These are phyloP conservation scores for Elaeis guineensis DNA, from an alignment of 176 grass and related monocot genomes.

Conservation along the genomic window DNA sequence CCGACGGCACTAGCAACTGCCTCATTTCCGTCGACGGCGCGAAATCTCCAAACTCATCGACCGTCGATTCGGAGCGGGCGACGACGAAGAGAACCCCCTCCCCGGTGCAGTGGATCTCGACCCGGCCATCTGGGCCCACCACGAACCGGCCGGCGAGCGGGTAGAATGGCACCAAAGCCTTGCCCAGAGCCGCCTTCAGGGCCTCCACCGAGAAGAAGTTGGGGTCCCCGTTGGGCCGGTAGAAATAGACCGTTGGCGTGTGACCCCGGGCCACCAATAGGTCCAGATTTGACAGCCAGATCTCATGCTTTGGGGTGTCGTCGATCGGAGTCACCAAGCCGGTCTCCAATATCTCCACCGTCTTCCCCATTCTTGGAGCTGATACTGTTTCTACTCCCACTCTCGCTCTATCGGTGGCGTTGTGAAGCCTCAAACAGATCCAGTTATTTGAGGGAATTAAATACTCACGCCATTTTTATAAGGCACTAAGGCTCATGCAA, in stretches of 20 bases:
- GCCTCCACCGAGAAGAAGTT: slow-evolving; percentile 39
- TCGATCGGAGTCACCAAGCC: slow-evolving; percentile 47
- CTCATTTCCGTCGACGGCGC: slow-evolving; percentile 47
- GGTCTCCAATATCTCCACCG: slow-evolving; percentile 47
- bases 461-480: too few relatives aligned
- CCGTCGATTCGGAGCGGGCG: slow-evolving; percentile 31
- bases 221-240: not conserved
- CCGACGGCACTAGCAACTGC: slow-evolving; percentile 38
- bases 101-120: slow-evolving; percentile 56
- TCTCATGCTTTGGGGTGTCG: slow-evolving; percentile 37
- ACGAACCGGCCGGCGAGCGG: slow-evolving; percentile 49
- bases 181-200: slow-evolving; percentile 41
- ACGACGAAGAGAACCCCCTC: slow-evolving; percentile 54
- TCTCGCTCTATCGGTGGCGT: too few relatives aligned
- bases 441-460: too few relatives aligned
- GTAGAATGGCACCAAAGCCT: slow-evolving; percentile 52
- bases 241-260: slow-evolving; percentile 69
- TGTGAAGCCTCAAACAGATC: too few relatives aligned
- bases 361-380: not conserved
- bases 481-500: too few relatives aligned
- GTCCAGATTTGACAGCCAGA: slow-evolving; percentile 67
- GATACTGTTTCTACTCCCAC: too few relatives aligned
- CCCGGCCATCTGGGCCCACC: not conserved
- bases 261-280: slow-evolving; percentile 42
- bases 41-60: slow-evolving; percentile 50